phyloP scores from a whole-genome alignment of 805 yeast genomes.

The Myxozyma mucilagina region DNA sequence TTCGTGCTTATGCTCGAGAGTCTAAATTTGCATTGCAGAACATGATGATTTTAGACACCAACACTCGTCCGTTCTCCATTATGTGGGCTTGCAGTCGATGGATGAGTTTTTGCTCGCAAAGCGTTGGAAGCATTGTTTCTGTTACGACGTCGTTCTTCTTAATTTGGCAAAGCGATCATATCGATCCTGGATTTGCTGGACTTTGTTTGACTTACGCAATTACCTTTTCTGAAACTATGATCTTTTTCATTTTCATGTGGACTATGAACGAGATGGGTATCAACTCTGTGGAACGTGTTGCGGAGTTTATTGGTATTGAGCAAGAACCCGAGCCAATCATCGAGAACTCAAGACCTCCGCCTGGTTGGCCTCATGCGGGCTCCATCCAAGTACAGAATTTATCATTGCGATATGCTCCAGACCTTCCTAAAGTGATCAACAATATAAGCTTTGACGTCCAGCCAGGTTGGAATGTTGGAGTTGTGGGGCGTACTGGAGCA shows the following conservation, averaged over 20 bases:
- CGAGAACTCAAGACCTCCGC: conserved; percentile 45
- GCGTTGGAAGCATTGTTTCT: conserved; percentile 78
- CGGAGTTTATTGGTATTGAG: conserved; percentile 63
- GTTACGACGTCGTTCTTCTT: conserved; percentile 61
- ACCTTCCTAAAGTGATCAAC: conserved; percentile 81
- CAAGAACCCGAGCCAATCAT: conserved; percentile 65
- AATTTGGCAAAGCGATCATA: conserved; percentile 40
- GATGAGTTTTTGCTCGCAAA: conserved; percentile 80
- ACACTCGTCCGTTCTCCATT: conserved; percentile 88
- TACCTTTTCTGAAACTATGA: conserved; percentile 83
- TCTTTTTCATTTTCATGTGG: conserved; percentile 93
- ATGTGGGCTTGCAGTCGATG: conserved; percentile 89
- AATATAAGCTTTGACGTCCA: conserved; percentile 73
- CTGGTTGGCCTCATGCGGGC: conserved; percentile 68
- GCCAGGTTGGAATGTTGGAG: conserved; percentile 70
- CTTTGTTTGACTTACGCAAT: conserved; percentile 87
- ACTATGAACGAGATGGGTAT: conserved; percentile 77
- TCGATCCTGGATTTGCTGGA: conserved; percentile 95
- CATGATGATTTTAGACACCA: conserved; percentile 62
- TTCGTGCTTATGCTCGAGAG: conserved; percentile 67
- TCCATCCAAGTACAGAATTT: conserved; percentile 57
- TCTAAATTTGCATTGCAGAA: conserved; percentile 61
- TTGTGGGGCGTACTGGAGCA: conserved; percentile 89
- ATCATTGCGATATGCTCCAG: conserved; percentile 63
- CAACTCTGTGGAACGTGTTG: conserved; percentile 72